Evolutionary conservation across 768 basidiomycete genomes (phyloP), one percentile per base, ranked within the genome.

Genomic region (Pleurotus tuber-regium): DNA sequence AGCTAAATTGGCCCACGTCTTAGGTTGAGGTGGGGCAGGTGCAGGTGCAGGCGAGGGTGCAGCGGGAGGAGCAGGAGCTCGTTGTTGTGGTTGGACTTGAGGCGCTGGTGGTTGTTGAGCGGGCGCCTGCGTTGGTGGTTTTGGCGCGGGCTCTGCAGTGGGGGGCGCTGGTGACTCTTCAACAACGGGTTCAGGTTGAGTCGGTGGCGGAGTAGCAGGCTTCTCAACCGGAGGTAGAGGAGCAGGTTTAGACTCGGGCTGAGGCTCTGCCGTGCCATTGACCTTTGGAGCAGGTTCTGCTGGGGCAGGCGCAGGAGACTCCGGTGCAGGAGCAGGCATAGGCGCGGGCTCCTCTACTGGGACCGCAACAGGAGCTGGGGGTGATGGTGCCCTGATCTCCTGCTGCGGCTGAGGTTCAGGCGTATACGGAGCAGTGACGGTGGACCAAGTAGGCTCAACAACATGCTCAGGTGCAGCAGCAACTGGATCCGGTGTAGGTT

Each of bases 1-100:
- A 40, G 94, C 94, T 39, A 97, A 82, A 51, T 87, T 89, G 0
- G 95, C 95, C 95, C 94, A 98, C 0, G 87, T 87, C 64, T 89
- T 88, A 12, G 89, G 91, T 16, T 75, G 76, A 29, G 80, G 60
- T 25, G 75, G 64, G n/a, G 72, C 61, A 8, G 72, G 59, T 28
- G 71, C 55, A 6, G 72, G 54, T 8, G 64, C 19, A 35, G 64
- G 56, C 10, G 66, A 61, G 9, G 53, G 59, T 11, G 70, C 66
- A 19, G 61, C 58, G 19, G 68, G 65, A 12, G 66, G 61, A 11
- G 70, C 55, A 9, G 66, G 58, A 12, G 58, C 50, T 24, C 65
- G 61, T 36, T 75, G 59, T 4, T 56, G 53, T 6, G 70, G 54
- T 11, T 31, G 59, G 55, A 25, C 72, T 58, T 29, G 69, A 53